Evolutionary conservation across 75 land plant genomes (phyloP), one percentile per base, ranked within the genome.

Genomic region (Sequoia sempervirens): DNA sequence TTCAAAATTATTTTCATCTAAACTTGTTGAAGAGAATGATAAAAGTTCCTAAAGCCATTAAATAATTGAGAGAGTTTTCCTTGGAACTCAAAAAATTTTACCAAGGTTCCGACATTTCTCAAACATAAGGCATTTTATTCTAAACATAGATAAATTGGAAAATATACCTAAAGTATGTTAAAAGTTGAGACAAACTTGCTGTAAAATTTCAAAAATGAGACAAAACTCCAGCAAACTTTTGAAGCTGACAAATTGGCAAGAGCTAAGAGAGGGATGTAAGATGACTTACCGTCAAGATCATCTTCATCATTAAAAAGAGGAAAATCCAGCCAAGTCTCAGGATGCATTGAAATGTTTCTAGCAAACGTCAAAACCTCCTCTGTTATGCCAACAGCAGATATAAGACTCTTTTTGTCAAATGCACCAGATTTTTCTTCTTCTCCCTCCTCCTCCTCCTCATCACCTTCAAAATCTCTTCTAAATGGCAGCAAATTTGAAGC

Each of bases 251-350:
- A 18, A 75, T 8, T 37, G 17, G 26, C 43, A 20, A 75, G 41
- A 23, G 38, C 23, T 38, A 75, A 40, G 80, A 12, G 30, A n/a
- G 32, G 50, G 13, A 75, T 37, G 26, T 38, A 20, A 78, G 80
- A 78, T n/a, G 30, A 43, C 89, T 40, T 90, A 95, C 97, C 96
- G 66, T 95, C 95, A 45, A 82, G 28, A 69, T 97, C 93, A 1
- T 96, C 95, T n/a, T 96, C 99, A 10, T 91, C 92, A 14, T 88
- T 86, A 28, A 93, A 56, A 46, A 90, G 72, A 20, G 99, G 98
- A 75, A 95, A 97, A 89, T 97, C 98, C 80, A 97, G 75, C 99
- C 99, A 97, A 7, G 99, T 97, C 86, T 97, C 98, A 0, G 99
- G 99, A 86, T 97, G 99, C 89, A 88, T 88, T 61, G 96, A 90